phyloP scores from a whole-genome alignment of 768 basidiomycete species.

The Lactifluus subvellereus region DNA sequence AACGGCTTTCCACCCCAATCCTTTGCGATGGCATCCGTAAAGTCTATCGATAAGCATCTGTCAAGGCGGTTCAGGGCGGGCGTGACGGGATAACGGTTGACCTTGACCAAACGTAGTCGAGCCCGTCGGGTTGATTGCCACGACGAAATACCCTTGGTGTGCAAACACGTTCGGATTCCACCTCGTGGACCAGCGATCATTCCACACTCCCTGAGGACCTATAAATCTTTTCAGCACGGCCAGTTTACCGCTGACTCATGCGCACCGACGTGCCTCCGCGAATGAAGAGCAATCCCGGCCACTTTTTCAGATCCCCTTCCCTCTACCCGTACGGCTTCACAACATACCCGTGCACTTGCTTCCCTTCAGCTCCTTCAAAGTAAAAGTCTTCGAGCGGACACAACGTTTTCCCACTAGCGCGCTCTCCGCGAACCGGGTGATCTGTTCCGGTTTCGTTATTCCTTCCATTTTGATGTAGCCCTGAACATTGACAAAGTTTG shows the following conservation, averaged over 20 bases:
- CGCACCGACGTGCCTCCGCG: slow-evolving; percentile 52
- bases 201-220: slow-evolving; percentile 82
- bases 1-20: slow-evolving; percentile 90
- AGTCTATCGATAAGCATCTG: slow-evolving; percentile 38
- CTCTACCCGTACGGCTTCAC: slow-evolving; percentile 77
- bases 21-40: slow-evolving; percentile 73
- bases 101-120: slow-evolving; percentile 91
- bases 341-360: slow-evolving; percentile 78
- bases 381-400: slow-evolving; percentile 73
- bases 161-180: slow-evolving; percentile 85
- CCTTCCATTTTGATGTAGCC: slow-evolving; percentile 29
- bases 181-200: slow-evolving; percentile 83
- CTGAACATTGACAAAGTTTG: slow-evolving; percentile 10
- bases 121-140: slow-evolving; percentile 91
- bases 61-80: background rate
- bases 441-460: slow-evolving; percentile 45
- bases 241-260: background rate
- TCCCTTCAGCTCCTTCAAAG: slow-evolving; percentile 78
- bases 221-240: slow-evolving; percentile 3
- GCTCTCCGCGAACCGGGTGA: slow-evolving; percentile 60
- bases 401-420: slow-evolving; percentile 51
- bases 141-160: slow-evolving; percentile 81
- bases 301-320: slow-evolving; percentile 53
- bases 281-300: slow-evolving; percentile 74
- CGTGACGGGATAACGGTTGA: slow-evolving; percentile 24